phyloP scores from a whole-genome alignment of 2,329 filamentous ascomycete genomes.

The Fusarium nodosum region DNA sequence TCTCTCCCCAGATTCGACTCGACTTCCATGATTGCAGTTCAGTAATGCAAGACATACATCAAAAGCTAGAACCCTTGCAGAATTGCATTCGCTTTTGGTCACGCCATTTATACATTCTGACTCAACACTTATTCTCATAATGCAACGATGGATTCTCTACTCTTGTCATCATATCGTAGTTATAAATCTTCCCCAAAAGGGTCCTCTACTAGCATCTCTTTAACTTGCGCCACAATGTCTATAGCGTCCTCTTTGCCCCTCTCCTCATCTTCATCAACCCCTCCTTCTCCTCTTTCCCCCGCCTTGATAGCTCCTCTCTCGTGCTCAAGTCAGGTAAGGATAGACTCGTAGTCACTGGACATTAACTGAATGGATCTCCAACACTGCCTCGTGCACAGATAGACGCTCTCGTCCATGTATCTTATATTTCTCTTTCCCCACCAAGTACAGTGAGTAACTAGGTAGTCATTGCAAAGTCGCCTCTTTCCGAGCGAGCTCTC shows the following conservation, averaged over 20 bases:
- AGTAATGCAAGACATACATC: slow-evolving; percentile 11
- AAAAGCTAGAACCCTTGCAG: slow-evolving; percentile 16
- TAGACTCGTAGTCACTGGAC: slow-evolving; percentile 7
- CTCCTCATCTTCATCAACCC: slow-evolving; percentile 16
- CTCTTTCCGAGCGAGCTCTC: neutral
- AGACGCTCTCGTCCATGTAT: neutral
- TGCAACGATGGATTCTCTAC: neutral
- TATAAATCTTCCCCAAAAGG: slow-evolving; percentile 4
- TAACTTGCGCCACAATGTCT: slow-evolving; percentile 30
- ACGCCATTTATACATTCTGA: slow-evolving; percentile 7
- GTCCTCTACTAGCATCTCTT: slow-evolving; percentile 6
- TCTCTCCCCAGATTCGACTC: slow-evolving; percentile 13
- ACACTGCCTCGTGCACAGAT: neutral
- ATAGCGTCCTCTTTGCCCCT: slow-evolving; percentile 10
- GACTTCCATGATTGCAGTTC: neutral
- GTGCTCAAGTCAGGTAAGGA: slow-evolving; percentile 26
- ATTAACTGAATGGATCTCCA: slow-evolving; percentile 1
- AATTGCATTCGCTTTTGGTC: slow-evolving; percentile 9
- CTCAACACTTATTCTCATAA: neutral
- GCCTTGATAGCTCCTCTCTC: slow-evolving; percentile 30
- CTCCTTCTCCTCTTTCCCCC: slow-evolving; percentile 28
- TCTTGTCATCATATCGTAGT: neutral
- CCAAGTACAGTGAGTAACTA: neutral
- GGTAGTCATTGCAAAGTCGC: slow-evolving; percentile 1
- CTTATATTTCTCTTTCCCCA: neutral